Evolutionary conservation across 2,329 filamentous ascomycete genomes (phyloP), one percentile per base, ranked within the genome.

Genomic region (Chaetomiaceae sp.): DNA sequence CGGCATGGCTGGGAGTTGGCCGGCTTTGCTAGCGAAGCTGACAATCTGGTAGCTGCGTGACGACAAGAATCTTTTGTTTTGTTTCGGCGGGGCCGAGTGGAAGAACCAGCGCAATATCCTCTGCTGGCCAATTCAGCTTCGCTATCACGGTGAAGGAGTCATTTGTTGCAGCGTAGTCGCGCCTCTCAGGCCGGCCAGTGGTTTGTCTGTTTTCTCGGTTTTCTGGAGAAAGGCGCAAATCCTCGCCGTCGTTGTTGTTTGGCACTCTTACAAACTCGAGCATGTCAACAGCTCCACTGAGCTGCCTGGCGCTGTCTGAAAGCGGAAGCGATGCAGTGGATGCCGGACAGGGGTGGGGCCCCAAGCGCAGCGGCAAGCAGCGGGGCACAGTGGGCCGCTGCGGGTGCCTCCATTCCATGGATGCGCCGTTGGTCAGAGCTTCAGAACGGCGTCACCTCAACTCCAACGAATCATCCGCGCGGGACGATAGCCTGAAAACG

Each of bases 1-100:
- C 43, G 88, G 63, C 71, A 79, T 76, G 51, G 56, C 81, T 52
- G 43, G 2, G 24, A 30, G 7, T 11, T 37, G 11, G 22, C 7
- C 42, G 6, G 9, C 3, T 18, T n/a, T 32, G 18, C 10, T 22
- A 29, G 12, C 18, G 22, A 32, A 12, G 4, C 24, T 36, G 32
- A n/a, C n/a, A n/a, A n/a, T n/a, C n/a, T n/a, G n/a, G n/a, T n/a
- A n/a, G n/a, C n/a, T n/a, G n/a, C n/a, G n/a, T n/a, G n/a, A n/a
- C n/a, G n/a, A n/a, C n/a, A n/a, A n/a, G n/a, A n/a, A n/a, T n/a
- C n/a, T n/a, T n/a, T n/a, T n/a, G n/a, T n/a, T n/a, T n/a, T n/a
- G n/a, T n/a, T n/a, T n/a, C n/a, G n/a, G n/a, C n/a, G n/a, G n/a
- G n/a, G n/a, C n/a, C n/a, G n/a, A n/a, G n/a, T n/a, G n/a, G n/a